Percentiles rank a stretch among this genome's conserved stretches.
Evolutionary conservation across 116 monocot species (phyloP).

Genomic region (Phalaenopsis hybrid): DNA sequence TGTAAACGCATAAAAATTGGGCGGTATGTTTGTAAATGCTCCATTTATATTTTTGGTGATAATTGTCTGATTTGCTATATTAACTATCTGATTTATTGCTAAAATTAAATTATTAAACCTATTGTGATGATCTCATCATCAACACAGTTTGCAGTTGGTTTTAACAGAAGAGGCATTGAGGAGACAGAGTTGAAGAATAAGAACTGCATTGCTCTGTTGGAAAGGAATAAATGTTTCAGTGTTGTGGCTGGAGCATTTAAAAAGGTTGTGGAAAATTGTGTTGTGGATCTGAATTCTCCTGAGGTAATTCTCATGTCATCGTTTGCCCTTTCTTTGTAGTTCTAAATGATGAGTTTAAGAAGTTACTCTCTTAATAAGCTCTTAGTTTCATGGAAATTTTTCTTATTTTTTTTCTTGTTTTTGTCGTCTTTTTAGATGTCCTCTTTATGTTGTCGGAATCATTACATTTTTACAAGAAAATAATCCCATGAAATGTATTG

Average conservation of each 20-base stretch:
- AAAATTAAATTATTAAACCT: background rate
- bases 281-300: slow-evolving; percentile 85
- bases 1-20: too few relatives aligned
- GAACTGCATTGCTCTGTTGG: slow-evolving; percentile 40
- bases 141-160: slow-evolving; percentile 84
- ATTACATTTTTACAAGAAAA: background rate
- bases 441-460: too few relatives aligned
- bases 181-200: slow-evolving; percentile 36
- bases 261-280: slow-evolving; percentile 46
- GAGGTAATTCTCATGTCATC: slow-evolving; percentile 41
- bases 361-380: background rate
- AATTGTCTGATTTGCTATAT: background rate
- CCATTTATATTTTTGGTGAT: background rate
- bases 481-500: too few relatives aligned
- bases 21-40: too few relatives aligned
- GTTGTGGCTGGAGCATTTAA: slow-evolving; percentile 74
- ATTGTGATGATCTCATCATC: background rate
- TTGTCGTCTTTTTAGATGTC: too few relatives aligned
- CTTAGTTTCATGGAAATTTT: too few relatives aligned
- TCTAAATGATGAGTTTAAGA: background rate
- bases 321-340: background rate
- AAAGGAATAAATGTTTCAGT: slow-evolving; percentile 64
- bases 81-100: background rate
- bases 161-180: slow-evolving; percentile 81
- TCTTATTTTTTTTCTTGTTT: too few relatives aligned